Conservation (phyloP, 1,139 yeast genomes). For the Yamadazyma mexicana region DNA sequence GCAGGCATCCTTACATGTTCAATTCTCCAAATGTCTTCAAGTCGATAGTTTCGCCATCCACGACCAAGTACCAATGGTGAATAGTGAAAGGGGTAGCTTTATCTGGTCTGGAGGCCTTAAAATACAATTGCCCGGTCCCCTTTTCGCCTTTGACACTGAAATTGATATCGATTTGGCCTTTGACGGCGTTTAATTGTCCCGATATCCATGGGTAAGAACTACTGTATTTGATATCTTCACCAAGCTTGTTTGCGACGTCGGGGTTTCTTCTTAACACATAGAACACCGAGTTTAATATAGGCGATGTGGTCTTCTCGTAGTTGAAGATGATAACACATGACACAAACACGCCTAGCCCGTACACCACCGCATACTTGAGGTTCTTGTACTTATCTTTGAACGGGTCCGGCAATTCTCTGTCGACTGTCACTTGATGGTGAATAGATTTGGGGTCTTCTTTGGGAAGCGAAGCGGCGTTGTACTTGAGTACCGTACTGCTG, state of each 20-base stretch:
- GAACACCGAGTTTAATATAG: constrained; percentile 83
- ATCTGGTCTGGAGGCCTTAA: constrained; percentile 61
- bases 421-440: constrained; percentile 51
- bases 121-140: constrained; percentile 47
- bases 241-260: constrained; percentile 64
- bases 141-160: constrained; percentile 70
- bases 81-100: constrained; percentile 59
- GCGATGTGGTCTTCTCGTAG: constrained; percentile 88
- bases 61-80: constrained; percentile 57
- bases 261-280: constrained; percentile 80
- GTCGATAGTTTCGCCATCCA: constrained; percentile 41
- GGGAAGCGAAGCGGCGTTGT: neutral
- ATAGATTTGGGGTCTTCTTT: neutral
- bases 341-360: constrained; percentile 63
- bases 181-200: constrained; percentile 81
- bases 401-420: constrained; percentile 76
- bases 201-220: constrained; percentile 84
- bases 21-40: constrained; percentile 27
- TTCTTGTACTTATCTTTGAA: constrained; percentile 52
- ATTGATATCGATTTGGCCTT: constrained; percentile 73
- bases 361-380: constrained; percentile 56
- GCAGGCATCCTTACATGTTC: constrained; percentile 5
- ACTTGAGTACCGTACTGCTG: neutral
- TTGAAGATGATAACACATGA: constrained; percentile 77
- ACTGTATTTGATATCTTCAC: constrained; percentile 71